A percentile compares a stretch with the other conserved stretches of the same genome.
These are phyloP conservation scores for Purpureocillium takamizusanense DNA, from an alignment of 2,329 filamentous ascomycete genomes.

Conservation along the genomic window DNA sequence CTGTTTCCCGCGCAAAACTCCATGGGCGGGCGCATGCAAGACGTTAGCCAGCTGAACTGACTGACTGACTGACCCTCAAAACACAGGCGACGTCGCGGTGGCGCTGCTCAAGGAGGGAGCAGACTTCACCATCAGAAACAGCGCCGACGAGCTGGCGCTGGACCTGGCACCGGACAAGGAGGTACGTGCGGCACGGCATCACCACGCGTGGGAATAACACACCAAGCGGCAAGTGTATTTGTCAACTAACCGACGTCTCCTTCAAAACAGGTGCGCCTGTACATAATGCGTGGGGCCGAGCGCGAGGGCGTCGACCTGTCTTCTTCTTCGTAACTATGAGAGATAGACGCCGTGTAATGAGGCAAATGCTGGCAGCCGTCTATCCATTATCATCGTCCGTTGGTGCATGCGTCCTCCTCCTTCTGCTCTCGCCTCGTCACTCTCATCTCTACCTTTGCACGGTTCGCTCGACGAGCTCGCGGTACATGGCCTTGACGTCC, in stretches of 20 bases:
- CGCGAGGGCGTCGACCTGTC: conserved; percentile 67
- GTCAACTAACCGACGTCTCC: conserved; percentile 3
- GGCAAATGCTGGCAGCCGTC: background rate
- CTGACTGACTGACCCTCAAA: background rate
- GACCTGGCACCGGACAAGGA: conserved; percentile 81
- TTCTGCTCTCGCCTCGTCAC: no score
- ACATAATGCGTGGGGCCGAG: conserved; percentile 70
- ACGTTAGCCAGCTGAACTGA: no score
- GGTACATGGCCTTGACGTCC: conserved; percentile 94
- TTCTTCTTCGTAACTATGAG: conserved; percentile 11
- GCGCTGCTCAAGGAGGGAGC: conserved; percentile 77
- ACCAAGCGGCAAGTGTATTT: background rate
- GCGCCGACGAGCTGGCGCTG: conserved; percentile 61
- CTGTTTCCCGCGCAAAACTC: no score
- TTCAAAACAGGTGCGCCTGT: conserved; percentile 54
- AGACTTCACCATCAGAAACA: conserved; percentile 68
- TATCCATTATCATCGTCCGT: background rate
- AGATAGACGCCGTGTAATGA: conserved; percentile 1
- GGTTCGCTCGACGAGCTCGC: conserved; percentile 80
- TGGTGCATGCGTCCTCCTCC: no score
- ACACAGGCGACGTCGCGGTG: conserved; percentile 67
- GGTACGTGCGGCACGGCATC: no score
- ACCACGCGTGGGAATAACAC: no score
- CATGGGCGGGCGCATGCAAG: no score
- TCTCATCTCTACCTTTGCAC: conserved; percentile 31